Evolutionary conservation across 2,329 filamentous ascomycete species (phyloP).

Genomic region (Aspergillus ochraceoroseus): DNA sequence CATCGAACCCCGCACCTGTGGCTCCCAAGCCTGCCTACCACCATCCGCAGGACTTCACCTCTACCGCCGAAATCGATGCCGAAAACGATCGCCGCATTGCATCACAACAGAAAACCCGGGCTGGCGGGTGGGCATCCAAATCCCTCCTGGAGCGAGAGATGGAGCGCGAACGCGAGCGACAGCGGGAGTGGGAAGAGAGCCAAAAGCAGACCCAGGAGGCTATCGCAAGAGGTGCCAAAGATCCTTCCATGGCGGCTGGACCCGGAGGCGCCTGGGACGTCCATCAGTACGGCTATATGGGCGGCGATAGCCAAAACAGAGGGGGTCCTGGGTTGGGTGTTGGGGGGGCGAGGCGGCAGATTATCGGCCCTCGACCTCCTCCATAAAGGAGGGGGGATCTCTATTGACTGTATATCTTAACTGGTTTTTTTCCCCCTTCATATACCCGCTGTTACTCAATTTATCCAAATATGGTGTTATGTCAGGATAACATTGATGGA

Average conservation of each 20-base stretch:
- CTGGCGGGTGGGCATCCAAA: constrained; percentile 58
- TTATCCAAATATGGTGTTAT: constrained; percentile 2
- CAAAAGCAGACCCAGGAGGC: constrained; percentile 51
- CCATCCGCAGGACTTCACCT: constrained; percentile 45
- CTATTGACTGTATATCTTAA: too few species aligned
- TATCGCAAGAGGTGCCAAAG: constrained; percentile 38
- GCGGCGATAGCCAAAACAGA: constrained; percentile 58
- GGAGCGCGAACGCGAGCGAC: constrained; percentile 61
- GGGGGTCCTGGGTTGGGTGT: constrained; percentile 49
- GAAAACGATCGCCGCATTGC: constrained; percentile 53
- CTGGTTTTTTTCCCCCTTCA: neutral
- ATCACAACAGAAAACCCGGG: constrained; percentile 55
- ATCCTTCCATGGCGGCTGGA: constrained; percentile 46
- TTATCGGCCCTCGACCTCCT: constrained; percentile 57
- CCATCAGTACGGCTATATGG: constrained; percentile 60
- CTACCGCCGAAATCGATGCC: constrained; percentile 52
- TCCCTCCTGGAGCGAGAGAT: constrained; percentile 62
- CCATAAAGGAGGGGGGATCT: constrained; percentile 31
- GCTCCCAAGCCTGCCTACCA: constrained; percentile 37
- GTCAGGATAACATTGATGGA: constrained; percentile 1
- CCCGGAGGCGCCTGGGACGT: constrained; percentile 55
- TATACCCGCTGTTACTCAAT: neutral
- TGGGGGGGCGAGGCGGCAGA: constrained; percentile 56
- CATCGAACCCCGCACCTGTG: constrained; percentile 50
- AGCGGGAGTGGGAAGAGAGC: constrained; percentile 60